phyloP scores from a whole-genome alignment of 2,329 filamentous ascomycete genomes.

The Aplosporella prunicola region DNA sequence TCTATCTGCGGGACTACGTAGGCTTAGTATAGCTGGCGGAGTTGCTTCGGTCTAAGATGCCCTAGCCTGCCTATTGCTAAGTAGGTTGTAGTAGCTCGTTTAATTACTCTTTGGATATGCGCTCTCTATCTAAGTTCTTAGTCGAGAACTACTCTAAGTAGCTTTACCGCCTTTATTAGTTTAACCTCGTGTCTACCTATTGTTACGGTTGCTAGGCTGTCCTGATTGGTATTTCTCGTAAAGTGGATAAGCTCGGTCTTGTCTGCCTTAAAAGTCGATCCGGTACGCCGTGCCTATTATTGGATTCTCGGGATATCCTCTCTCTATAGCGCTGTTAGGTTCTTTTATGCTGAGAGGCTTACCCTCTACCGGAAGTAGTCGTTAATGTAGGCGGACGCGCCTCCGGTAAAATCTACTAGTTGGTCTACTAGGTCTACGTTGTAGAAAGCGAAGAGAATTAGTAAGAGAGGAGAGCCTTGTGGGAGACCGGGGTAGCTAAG shows the following conservation, averaged over 20 bases:
- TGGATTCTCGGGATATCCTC: neutral
- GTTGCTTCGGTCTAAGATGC: conserved; percentile 16
- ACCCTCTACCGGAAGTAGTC: conserved; percentile 11
- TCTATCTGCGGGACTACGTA: conserved; percentile 18
- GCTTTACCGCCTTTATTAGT: conserved; percentile 15
- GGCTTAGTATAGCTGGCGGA: conserved; percentile 19
- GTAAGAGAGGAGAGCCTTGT: conserved; percentile 1
- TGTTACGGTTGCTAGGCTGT: neutral
- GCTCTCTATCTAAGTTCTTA: conserved; percentile 17
- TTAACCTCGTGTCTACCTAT: conserved; percentile 15
- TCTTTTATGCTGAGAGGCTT: neutral
- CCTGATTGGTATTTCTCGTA: conserved; percentile 16
- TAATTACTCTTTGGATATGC: conserved; percentile 14
- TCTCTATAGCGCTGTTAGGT: neutral
- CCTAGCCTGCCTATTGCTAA: conserved; percentile 14
- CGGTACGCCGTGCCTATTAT: neutral
- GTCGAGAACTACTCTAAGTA: conserved; percentile 20
- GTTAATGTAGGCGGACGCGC: conserved; percentile 7
- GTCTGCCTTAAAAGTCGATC: conserved; percentile 13
- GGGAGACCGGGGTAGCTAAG: neutral
- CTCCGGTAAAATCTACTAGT: neutral
- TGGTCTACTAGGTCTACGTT: conserved; percentile 3
- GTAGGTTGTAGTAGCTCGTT: conserved; percentile 14
- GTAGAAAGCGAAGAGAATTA: conserved; percentile 5
- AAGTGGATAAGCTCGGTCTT: conserved; percentile 25